Percentiles rank a stretch among this genome's conserved stretches.
These are phyloP conservation scores for Fimicolochytrium jonesii DNA, from an alignment of 192 early-diverging fungal species.

Conservation along the genomic window DNA sequence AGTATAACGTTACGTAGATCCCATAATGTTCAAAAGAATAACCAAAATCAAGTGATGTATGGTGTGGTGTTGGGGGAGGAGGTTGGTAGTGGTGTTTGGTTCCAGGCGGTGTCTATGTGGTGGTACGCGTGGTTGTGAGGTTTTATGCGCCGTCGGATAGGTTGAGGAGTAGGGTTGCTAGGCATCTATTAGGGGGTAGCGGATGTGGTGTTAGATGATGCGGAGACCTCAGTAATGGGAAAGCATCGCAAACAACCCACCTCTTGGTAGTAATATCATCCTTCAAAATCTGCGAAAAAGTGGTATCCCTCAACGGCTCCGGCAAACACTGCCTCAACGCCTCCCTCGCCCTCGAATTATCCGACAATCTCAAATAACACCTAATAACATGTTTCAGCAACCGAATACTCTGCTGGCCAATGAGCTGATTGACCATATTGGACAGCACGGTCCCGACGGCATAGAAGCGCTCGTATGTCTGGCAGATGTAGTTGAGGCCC, in stretches of 20 bases:
- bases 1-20: no score
- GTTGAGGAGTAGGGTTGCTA: slow-evolving; percentile 7
- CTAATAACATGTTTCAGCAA: slow-evolving; percentile 92
- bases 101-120: no score
- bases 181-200: no score
- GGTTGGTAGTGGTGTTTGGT: no score
- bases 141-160: slow-evolving; percentile 1
- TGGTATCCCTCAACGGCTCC: slow-evolving; percentile 81
- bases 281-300: slow-evolving; percentile 77
- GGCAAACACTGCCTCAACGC: slow-evolving; percentile 88
- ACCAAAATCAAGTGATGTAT: no score
- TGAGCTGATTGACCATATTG: slow-evolving; percentile 90
- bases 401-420: slow-evolving; percentile 76
- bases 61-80: no score
- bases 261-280: slow-evolving; percentile 89
- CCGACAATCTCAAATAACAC: slow-evolving; percentile 87
- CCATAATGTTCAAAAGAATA: no score
- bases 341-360: slow-evolving; percentile 88
- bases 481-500: slow-evolving; percentile 84
- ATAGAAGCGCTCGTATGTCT: slow-evolving; percentile 88
- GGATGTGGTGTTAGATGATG: no score
- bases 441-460: slow-evolving; percentile 91
- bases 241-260: slow-evolving; percentile 32
- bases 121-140: background rate
- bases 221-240: no score